These are phyloP conservation scores for Hymenotorrendiella dingleyae DNA, from an alignment of 2,329 filamentous ascomycete genomes.

Conservation along the genomic window DNA sequence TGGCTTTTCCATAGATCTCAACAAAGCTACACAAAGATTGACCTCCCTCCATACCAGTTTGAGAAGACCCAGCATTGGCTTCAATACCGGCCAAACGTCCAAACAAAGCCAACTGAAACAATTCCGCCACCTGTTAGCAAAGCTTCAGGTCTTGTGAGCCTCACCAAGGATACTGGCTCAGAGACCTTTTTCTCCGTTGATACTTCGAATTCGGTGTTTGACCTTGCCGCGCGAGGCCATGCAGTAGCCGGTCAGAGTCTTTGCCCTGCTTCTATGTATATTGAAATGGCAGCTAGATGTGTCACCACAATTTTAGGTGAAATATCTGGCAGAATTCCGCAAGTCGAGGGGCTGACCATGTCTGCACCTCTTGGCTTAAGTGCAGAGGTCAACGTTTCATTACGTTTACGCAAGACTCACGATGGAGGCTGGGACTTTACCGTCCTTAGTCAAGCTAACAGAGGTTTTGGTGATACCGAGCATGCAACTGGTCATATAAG, in stretches of 20 bases:
- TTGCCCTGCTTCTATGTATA: not conserved
- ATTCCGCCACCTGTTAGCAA: not conserved
- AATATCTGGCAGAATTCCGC: not conserved
- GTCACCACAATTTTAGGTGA: not conserved
- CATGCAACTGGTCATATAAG: not conserved
- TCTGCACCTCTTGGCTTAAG: not conserved
- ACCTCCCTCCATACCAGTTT: constrained; percentile 34
- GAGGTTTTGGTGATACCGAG: not conserved
- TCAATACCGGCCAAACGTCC: constrained; percentile 5
- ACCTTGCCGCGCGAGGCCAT: not conserved
- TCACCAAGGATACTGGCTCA: not conserved
- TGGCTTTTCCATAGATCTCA: constrained; percentile 29
- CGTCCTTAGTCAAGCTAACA: not conserved
- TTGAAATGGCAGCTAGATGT: not conserved
- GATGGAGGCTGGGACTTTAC: not conserved
- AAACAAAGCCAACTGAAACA: constrained; percentile 1
- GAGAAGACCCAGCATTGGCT: constrained; percentile 32
- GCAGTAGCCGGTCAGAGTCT: not conserved
- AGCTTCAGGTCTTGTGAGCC: not conserved
- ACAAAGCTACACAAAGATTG: constrained; percentile 15
- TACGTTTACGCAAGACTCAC: not conserved
- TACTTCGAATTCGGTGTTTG: no score
- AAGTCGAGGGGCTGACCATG: not conserved
- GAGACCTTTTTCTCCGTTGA: no score
- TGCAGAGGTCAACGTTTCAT: not conserved